These are phyloP conservation scores for Corymbia maculata DNA, from an alignment of 345 rosid genomes.

Conservation along the genomic window DNA sequence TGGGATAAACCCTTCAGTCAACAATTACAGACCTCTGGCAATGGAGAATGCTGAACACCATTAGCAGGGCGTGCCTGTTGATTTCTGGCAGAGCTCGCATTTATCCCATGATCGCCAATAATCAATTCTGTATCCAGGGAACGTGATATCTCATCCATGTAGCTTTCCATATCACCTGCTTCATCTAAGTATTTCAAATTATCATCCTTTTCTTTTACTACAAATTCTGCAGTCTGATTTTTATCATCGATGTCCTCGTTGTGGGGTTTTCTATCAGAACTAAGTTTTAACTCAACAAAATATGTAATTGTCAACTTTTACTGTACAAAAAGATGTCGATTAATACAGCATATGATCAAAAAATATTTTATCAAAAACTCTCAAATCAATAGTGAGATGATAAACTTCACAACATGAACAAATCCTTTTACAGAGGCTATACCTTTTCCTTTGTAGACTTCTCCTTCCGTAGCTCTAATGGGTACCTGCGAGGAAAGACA, in stretches of 20 bases:
- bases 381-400: background rate
- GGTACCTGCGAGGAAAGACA: slow-evolving; percentile 47
- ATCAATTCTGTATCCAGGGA: slow-evolving; percentile 24
- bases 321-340: background rate
- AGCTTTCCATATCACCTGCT: slow-evolving; percentile 28
- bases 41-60: slow-evolving; percentile 38
- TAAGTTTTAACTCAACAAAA: slow-evolving; percentile 41
- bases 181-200: slow-evolving; percentile 17
- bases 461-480: slow-evolving; percentile 86
- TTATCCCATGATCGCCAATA: slow-evolving; percentile 20
- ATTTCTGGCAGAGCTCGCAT: slow-evolving; percentile 28
- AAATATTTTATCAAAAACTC: background rate
- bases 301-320: background rate
- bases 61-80: slow-evolving; percentile 15
- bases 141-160: slow-evolving; percentile 44
- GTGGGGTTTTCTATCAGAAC: slow-evolving; percentile 25
- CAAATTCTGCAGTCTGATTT: slow-evolving; percentile 25
- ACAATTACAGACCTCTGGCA: slow-evolving; percentile 56
- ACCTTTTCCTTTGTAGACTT: slow-evolving; percentile 90
- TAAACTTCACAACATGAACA: background rate
- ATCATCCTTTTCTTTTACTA: slow-evolving; percentile 19
- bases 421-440: background rate
- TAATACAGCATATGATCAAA: background rate
- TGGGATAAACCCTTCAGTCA: background rate
- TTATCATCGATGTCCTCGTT: slow-evolving; percentile 19